These are phyloP conservation scores for Neofusicoccum umdonicola DNA, from an alignment of 2,329 filamentous ascomycete genomes.

Conservation along the genomic window DNA sequence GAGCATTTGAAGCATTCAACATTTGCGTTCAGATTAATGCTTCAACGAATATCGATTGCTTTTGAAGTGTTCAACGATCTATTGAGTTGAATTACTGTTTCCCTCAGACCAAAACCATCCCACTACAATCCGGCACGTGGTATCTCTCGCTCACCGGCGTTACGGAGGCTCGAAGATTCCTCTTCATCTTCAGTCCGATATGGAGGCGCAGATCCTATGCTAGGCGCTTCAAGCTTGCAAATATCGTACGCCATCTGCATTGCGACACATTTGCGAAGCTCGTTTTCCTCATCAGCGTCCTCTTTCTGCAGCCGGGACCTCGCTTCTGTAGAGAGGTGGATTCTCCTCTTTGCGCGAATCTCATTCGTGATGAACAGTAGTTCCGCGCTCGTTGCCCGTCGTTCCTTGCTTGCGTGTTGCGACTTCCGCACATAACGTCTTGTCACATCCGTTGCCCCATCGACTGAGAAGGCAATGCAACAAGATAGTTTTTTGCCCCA, in stretches of 20 bases:
- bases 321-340: slow-evolving; percentile 80
- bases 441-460: slow-evolving; percentile 68
- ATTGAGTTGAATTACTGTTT: too few species aligned
- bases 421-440: slow-evolving; percentile 65
- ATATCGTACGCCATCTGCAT: slow-evolving; percentile 71
- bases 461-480: slow-evolving; percentile 92
- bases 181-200: too few species aligned
- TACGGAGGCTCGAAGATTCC: too few species aligned
- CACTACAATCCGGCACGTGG: too few species aligned
- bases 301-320: slow-evolving; percentile 78
- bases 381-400: slow-evolving; percentile 80
- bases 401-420: slow-evolving; percentile 69
- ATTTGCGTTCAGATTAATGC: too few species aligned
- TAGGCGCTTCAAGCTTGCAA: slow-evolving; percentile 54
- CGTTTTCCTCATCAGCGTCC: slow-evolving; percentile 70
- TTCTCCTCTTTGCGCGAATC: slow-evolving; percentile 78
- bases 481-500: slow-evolving; percentile 98
- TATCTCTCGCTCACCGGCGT: too few species aligned
- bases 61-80: too few species aligned
- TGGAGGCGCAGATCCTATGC: too few species aligned
- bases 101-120: too few species aligned
- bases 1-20: too few species aligned
- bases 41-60: too few species aligned
- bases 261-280: slow-evolving; percentile 72
- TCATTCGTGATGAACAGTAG: slow-evolving; percentile 88